Base-by-base conservation (phyloP, 2,329 filamentous ascomycete genomes). In the Neopestalotiopsis sp. region DNA sequence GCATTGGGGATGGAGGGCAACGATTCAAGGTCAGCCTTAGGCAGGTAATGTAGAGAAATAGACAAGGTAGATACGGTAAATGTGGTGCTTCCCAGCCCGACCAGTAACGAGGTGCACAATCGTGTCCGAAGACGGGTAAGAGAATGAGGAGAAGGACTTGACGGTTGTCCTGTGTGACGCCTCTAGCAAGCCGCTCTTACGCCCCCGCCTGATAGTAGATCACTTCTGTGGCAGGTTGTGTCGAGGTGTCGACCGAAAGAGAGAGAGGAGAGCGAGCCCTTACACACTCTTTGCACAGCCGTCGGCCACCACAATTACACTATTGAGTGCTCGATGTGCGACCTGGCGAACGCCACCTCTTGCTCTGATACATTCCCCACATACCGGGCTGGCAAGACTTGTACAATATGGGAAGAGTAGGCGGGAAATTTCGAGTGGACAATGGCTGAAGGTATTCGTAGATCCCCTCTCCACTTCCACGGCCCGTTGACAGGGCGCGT, bases 401-500 rank as follows among this genome's bases (percentile, higher is more conserved):
- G 45, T 53, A n/a, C 45, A 53, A 20, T 9, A 53, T 53, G 45
- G 45, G 45, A 53, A 53, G 45, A 17, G 45, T 53, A 53, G 45
- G 17, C 45, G 45, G 45, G 45, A 53, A 20, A 53, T 53, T 53
- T 53, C 17, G n/a, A 53, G 45, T 53, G 45, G n/a, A n/a, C 14
- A 17, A 53, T 53, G 45, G 45, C 45, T 53, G 45, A 53, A 53
- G 45, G n/a, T 53, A 53, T 53, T 53, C 45, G 45, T 53, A 53
- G 45, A 53, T 53, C 45, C 45, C 45, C 45, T 53, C 45, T 53
- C 57, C 57, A 30, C 57, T 20, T 30, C 57, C 30, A 32, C 57
- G 57, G 57, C 57, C 24, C 57, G 57, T 59, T 59, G 57, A 59
- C 57, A 59, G 57, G 57, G 57, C 30, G 57, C 57, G 45, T 53